These are phyloP conservation scores for Talaromyces sp. DNA, from an alignment of 2,329 filamentous ascomycete species.

Conservation along the genomic window DNA sequence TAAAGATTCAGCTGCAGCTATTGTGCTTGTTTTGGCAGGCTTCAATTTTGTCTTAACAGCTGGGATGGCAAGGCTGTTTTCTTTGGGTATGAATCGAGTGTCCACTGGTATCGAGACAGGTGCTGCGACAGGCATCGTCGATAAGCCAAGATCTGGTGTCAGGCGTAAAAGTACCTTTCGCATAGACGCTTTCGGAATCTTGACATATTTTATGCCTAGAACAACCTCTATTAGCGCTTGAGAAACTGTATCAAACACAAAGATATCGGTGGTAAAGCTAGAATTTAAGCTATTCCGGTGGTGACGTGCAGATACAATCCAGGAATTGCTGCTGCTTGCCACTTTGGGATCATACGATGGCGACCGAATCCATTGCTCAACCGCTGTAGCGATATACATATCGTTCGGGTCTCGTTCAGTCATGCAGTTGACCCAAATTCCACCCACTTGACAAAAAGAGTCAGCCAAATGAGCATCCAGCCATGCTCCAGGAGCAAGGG, in stretches of 20 bases:
- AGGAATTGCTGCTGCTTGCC: slow-evolving; percentile 7
- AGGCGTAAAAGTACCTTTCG: background rate
- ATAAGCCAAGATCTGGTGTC: background rate
- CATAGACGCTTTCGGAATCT: background rate
- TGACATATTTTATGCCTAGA: background rate
- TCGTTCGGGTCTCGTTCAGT: slow-evolving; percentile 21
- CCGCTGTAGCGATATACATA: slow-evolving; percentile 28
- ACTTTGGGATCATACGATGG: slow-evolving; percentile 4
- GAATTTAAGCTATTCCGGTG: slow-evolving; percentile 18
- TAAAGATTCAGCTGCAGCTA: background rate
- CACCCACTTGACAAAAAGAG: slow-evolving; percentile 30
- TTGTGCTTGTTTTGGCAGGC: background rate
- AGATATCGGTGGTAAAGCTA: slow-evolving; percentile 24
- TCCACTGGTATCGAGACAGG: background rate
- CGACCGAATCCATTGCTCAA: slow-evolving; percentile 23
- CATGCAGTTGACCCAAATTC: slow-evolving; percentile 31
- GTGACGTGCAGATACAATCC: slow-evolving; percentile 25
- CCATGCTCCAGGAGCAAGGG: slow-evolving; percentile 15
- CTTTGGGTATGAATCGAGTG: background rate
- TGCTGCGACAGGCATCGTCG: background rate
- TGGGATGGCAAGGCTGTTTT: background rate
- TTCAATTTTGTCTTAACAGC: background rate
- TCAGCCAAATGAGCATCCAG: slow-evolving; percentile 26
- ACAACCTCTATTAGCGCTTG: slow-evolving; percentile 22
- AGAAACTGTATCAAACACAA: slow-evolving; percentile 25